Evolutionary conservation across 495 filamentous ascomycete species (phyloP), one percentile per base, ranked within the genome.

Genomic region (Cryomyces antarcticus): DNA sequence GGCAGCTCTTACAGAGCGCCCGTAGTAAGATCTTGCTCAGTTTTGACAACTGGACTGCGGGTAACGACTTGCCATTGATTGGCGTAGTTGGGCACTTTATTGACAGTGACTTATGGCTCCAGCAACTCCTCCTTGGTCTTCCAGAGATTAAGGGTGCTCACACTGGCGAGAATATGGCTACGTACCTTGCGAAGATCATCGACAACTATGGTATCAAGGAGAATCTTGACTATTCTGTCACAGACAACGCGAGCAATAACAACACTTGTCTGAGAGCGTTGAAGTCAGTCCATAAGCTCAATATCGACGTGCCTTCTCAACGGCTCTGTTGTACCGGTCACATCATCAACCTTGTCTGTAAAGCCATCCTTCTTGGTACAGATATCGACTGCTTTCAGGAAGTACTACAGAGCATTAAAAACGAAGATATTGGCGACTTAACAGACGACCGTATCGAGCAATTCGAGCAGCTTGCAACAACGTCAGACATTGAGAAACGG

Each of bases 211-310:
- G 41, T 7, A 54, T 57, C 30, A 7, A 39, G 6, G 27, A 45
- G 0, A 39, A 13, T 4, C 12, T 51, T 12, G 43, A 45, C 1
- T 54, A 44, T 33, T 51, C 51, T 35, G 46, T 30, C 7, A 30
- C 49, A 5, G 47, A 53, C 39, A 57, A 56, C 41, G 9, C 33
- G 33, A 36, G 29, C 12, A 43, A 46, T 31, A 46, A 46, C 29
- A 38, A 46, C 17, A 46, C 45, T 5, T 24, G 9, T 9, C 7
- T 46, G 6, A 12, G 17, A 7, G 17, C 42, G 9, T 39, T 45
- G 1, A 39, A 31, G 4, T 1, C 17, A 24, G 17, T 24, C 17
- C 4, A 42, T 24, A 27, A 28, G 27, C 37, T 34, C n/a, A 29
- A 12, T 17, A 24, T 46, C 28, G 28, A 46, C 34, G 39, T 27